A percentile compares a stretch with the other conserved stretches of the same genome.
These are phyloP conservation scores for Venturia oleaginea DNA, from an alignment of 2,329 filamentous ascomycete genomes.

Conservation along the genomic window DNA sequence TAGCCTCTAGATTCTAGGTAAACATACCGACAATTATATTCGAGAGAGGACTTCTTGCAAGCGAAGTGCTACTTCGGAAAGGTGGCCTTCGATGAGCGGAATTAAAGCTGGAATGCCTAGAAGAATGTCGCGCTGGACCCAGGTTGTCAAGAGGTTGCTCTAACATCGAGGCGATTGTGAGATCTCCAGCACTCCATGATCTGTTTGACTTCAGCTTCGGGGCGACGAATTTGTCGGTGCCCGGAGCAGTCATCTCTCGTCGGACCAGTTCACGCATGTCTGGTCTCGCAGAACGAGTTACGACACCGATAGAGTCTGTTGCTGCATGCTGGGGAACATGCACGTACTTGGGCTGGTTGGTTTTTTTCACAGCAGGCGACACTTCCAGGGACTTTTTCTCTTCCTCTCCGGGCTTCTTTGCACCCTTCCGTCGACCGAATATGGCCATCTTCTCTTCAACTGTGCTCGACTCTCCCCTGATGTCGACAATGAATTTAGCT, in stretches of 20 bases:
- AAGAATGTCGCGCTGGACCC: neutral
- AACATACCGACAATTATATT: slow-evolving; percentile 3
- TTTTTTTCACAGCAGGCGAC: neutral
- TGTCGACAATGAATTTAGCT: neutral
- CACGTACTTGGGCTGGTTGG: neutral
- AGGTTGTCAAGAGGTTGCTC: neutral
- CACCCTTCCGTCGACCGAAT: neutral
- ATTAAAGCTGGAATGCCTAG: neutral
- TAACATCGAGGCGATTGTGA: neutral
- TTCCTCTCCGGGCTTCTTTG: neutral
- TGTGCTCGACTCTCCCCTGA: neutral
- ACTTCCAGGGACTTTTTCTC: neutral
- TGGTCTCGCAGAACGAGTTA: neutral
- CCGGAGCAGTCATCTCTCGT: neutral
- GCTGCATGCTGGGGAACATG: neutral
- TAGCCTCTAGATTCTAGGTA: neutral
- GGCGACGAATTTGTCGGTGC: neutral
- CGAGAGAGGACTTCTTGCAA: neutral
- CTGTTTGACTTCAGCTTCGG: neutral
- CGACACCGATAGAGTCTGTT: neutral
- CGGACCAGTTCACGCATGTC: slow-evolving; percentile 1
- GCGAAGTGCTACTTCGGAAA: neutral
- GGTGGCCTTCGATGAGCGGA: neutral
- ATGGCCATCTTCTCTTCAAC: neutral
- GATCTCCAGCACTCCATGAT: neutral